phyloP scores from a whole-genome alignment of 208 protist species.

The Acanthamoeba sp. region DNA sequence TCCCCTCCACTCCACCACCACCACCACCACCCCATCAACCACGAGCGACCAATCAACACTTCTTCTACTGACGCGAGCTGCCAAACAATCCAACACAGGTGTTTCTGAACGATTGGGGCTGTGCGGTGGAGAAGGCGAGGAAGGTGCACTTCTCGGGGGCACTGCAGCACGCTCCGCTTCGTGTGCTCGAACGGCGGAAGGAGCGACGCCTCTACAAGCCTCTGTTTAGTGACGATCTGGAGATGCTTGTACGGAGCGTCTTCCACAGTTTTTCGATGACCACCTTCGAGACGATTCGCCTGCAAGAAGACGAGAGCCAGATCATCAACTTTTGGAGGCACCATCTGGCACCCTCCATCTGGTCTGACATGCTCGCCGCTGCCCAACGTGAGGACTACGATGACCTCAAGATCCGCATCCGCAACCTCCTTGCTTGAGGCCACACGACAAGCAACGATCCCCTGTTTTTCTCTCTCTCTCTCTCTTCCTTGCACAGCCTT shows the following conservation, averaged over 20 bases:
- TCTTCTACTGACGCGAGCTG: neutral
- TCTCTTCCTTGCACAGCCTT: no score
- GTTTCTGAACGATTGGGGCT: conserved; percentile 49
- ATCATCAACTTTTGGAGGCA: no score
- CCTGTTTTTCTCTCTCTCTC: no score
- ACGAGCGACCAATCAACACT: neutral
- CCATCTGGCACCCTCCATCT: no score
- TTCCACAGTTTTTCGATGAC: neutral
- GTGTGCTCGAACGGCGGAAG: neutral
- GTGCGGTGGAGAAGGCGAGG: neutral
- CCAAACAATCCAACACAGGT: neutral
- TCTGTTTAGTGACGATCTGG: neutral
- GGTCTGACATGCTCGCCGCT: no score
- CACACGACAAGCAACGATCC: no score
- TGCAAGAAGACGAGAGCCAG: no score
- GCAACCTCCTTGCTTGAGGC: no score
- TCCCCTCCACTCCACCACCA: neutral
- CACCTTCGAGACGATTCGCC: conserved; percentile 50
- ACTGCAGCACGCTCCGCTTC: neutral
- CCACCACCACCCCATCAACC: no score
- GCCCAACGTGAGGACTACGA: no score
- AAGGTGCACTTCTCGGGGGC: neutral
- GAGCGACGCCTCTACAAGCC: neutral
- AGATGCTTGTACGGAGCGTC: conserved; percentile 19
- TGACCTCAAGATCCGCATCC: no score